Evolutionary conservation across 2,329 filamentous ascomycete genomes (phyloP), one percentile per base, ranked within the genome.

Genomic region (Tolypocladium inflatum): DNA sequence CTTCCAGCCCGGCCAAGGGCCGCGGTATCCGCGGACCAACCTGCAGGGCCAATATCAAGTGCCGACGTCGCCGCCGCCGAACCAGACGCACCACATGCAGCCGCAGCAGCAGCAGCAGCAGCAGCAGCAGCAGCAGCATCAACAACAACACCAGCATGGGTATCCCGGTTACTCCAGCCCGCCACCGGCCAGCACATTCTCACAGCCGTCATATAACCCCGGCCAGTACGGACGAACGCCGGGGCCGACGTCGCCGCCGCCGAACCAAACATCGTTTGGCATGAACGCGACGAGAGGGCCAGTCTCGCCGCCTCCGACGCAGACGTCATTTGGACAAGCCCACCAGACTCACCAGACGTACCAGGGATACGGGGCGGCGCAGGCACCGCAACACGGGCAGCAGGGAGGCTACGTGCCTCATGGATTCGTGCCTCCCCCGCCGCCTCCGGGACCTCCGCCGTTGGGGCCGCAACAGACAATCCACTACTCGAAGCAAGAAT

Each of bases 361-460:
- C 50, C 65, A 63, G 74, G 56, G 74, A 63, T 68, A 73, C 63
- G 63, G 73, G 70, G 61, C 39, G 15, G 39, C 57, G 8, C 56
- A 55, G n/a, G 56, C 75, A 52, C 76, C 73, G 38, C 73, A 73
- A 55, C 75, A 70, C 54, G 68, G 62, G 45, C 74, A 50, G 26
- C 45, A 74, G 61, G 68, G 70, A 41, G 70, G 71, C 30, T 80
- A 79, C 57, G 76, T 82, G 37, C 80, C 82, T 17, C 74, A 76
- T 0, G 82, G 83, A 4, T 85, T 85, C 61, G 80, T 87, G 42
- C 84, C 82, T 5, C 84, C 84, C 3, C 83, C 84, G 8, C 84
- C 84, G 1, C 83, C 84, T 2, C 84, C 84, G 0, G 83, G 82
- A 0, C 83, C 83, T 4, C 83, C 83, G 9, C 83, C 83, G 1